A percentile compares a stretch with the other conserved stretches of the same genome.
Conservation (phyloP, 129 eudicot genomes). For the Dittrichia graveolens region DNA sequence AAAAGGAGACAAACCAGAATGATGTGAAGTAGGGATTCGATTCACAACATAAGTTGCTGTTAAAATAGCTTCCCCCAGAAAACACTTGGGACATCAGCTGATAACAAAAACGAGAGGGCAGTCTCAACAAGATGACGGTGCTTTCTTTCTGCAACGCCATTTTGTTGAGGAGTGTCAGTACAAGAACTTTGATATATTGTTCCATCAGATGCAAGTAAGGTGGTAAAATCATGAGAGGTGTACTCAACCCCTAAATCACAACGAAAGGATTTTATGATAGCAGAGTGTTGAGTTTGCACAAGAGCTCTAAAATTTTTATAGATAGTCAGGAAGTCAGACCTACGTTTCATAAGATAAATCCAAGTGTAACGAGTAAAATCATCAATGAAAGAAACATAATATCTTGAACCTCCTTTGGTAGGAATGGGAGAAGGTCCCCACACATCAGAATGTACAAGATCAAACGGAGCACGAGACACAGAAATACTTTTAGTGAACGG, state of each 20-base stretch:
- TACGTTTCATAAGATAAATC: too few relatives aligned
- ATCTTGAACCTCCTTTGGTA: neutral
- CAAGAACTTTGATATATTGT: neutral
- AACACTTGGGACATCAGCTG: neutral
- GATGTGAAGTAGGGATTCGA: too few relatives aligned
- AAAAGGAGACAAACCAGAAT: too few relatives aligned
- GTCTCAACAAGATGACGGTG: neutral
- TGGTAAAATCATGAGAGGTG: too few relatives aligned
- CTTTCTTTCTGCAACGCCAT: neutral
- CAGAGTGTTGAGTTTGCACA: too few relatives aligned
- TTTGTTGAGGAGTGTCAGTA: neutral
- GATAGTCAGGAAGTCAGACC: too few relatives aligned
- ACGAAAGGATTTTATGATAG: neutral
- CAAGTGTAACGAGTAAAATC: too few relatives aligned
- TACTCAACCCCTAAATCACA: neutral
- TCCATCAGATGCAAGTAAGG: neutral
- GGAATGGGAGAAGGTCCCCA: neutral
- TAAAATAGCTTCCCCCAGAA: too few relatives aligned
- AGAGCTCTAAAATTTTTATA: too few relatives aligned
- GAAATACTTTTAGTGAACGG: neutral
- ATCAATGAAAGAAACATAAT: neutral
- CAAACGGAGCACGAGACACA: neutral
- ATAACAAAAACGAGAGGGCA: neutral
- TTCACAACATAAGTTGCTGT: too few relatives aligned
- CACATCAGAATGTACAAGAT: neutral